Base-by-base conservation (phyloP, 2,329 filamentous ascomycete genomes). In the Sclerotinia minor region DNA sequence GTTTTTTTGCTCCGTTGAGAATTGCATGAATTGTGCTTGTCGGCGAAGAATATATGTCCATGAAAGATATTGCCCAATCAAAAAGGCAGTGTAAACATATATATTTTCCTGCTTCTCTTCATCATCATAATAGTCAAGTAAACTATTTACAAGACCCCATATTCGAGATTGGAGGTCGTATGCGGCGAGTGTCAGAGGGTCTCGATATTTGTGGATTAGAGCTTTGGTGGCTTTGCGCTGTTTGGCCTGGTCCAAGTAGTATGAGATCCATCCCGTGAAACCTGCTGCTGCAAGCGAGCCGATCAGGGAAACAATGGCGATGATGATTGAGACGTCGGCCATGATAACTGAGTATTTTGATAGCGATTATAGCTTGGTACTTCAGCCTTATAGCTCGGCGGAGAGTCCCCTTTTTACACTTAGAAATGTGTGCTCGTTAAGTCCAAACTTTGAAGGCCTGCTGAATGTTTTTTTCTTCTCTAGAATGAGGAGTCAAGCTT, bases 211-310 rank as follows among this genome's bases (percentile, higher is more conserved):
- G 58, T 72, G 72, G 15, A 74, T 69, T 8, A 74, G 50, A 24
- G 70, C 69, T 66, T 72, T 73, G 24, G 73, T 68, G 58, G 71
- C 73, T 47, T 70, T 65, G 5, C 71, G 71, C 26, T 70, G 71
- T 68, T 71, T 73, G 49, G 69, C 69, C 66, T 74, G 71, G 53
- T 74, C 73, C 45, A 74, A 67, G 52, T 73, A 74, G 60, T 70
- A 74, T 53, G 72, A 72, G 32, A 74, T 71, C 73, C 73, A 74
- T 57, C 73, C 73, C 13, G 73, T 72, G 67, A 74, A 74, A 11
- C 68, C 72, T 29, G 73, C 72, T 45, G 73, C 70, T 32, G 68
- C 67, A 13, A 74, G 70, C 5, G 73, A 73, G 4, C 73, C 73
- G 29, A 73, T n/a, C 13, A 74, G 69, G n/a, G 72, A 74, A 15